Evolutionary conservation across 2,329 filamentous ascomycete species (phyloP), one percentile per base, ranked within the genome.

Genomic region (Penicillium frequentans): DNA sequence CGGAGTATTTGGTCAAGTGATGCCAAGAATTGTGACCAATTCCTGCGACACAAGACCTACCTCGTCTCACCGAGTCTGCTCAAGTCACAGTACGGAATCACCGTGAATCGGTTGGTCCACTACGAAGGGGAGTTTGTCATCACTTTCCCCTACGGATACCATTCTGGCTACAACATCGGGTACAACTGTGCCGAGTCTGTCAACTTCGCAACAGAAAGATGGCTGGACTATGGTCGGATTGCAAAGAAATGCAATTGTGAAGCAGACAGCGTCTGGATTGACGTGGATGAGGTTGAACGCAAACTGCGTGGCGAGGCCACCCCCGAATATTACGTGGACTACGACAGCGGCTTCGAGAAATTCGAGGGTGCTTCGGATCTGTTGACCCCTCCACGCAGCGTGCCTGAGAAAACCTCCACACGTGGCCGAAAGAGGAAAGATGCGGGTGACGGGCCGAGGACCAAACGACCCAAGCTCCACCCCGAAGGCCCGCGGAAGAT

Each of bases 151-250:
- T 99, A 98, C 68, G 95, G 95, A 23, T 99, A 99, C 72, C 95
- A 99, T 71, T 99, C 95, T 5, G 95, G 95, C 5, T 99, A 96
- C 75, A 99, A 99, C 67, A 80, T 99, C 37, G 95, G 96, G 16
- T 99, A 99, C 79, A 99, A 99, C 73, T 99, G 95, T 75, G 95
- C 95, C 27, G 95, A 99, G 73, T 96, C 95, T 8, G 95, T 99
- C 77, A 99, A 99, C 72, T 99, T 99, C 74, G 95, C 93, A 5
- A 87, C 96, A 9, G 93, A 97, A 64, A 89, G 91, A 29, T 99
- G 95, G 95, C 79, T 99, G 46, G 89, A 96, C 50, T 97, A 95
- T 80, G 95, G 93, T 23, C 91, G 92, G 67, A 92, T 96, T 65
- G 95, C 95, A 16, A 96, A 97, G 77, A 96, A 95, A 73, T 99